Evolutionary conservation across 176 grass and related monocot species (phyloP).

Genomic region (Otatea glauca): DNA sequence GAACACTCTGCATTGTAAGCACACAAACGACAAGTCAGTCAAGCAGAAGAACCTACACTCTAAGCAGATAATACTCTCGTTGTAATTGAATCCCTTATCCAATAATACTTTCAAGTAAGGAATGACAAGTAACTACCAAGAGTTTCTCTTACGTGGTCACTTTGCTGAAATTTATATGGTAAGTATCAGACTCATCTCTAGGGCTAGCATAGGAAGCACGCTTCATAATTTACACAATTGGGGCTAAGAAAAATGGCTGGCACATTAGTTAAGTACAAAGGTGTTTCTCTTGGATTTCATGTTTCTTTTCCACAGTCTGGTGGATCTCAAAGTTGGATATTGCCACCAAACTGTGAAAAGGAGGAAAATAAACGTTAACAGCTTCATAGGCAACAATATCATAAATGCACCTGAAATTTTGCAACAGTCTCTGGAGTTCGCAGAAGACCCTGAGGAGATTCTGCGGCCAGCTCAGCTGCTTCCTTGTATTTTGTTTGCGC

Average conservation of each 20-base stretch:
- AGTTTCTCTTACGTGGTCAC: neutral
- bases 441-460: conserved; percentile 89
- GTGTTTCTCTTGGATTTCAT: neutral
- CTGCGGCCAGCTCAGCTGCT: conserved; percentile 96
- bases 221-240: neutral
- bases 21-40: conserved; percentile 12
- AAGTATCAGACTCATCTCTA: neutral
- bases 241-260: neutral
- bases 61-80: conserved; percentile 14
- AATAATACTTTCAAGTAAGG: neutral
- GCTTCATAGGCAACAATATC: conserved; percentile 8
- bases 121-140: neutral
- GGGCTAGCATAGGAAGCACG: neutral
- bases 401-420: conserved; percentile 81
- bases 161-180: conserved; percentile 1
- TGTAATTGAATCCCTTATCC: neutral
- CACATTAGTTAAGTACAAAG: neutral
- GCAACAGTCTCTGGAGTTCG: conserved; percentile 92
- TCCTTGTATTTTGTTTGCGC: conserved; percentile 97
- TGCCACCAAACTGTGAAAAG: neutral
- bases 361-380: conserved; percentile 6
- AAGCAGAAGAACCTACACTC: neutral
- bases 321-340: no score
- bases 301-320: no score
- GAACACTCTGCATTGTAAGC: conserved; percentile 73